Conservation (phyloP, 495 filamentous ascomycete species). For the Xylaria telfairii region DNA sequence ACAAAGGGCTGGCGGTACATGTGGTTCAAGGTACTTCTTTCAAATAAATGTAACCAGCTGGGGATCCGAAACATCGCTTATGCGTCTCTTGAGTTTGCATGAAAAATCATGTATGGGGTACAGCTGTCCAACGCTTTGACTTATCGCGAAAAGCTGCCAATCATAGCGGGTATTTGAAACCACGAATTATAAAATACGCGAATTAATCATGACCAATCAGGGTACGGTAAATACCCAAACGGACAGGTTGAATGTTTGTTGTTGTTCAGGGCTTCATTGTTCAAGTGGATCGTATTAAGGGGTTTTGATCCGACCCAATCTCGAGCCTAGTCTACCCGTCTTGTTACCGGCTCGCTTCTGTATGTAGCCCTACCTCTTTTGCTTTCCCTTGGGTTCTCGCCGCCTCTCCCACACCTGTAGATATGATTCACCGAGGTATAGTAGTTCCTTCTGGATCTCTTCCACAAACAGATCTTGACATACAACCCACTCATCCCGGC, state of each 20-base stretch:
- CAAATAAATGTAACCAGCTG: not conserved
- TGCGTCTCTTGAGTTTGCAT: not conserved
- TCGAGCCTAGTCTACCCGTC: not conserved
- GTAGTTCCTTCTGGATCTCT: slow-evolving; percentile 78
- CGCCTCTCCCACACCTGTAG: slow-evolving; percentile 96
- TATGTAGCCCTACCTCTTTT: slow-evolving; percentile 29
- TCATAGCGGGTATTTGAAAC: not conserved
- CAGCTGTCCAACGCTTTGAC: not conserved
- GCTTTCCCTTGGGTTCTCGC: slow-evolving; percentile 40
- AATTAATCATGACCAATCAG: not conserved
- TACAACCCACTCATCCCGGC: slow-evolving; percentile 83
- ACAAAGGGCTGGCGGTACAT: not conserved
- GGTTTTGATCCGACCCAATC: not conserved
- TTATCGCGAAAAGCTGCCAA: not conserved
- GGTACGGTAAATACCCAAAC: not conserved
- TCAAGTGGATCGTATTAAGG: slow-evolving; percentile 21
- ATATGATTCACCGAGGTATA: slow-evolving; percentile 93
- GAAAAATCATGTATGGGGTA: not conserved
- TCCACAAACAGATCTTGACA: slow-evolving; percentile 95
- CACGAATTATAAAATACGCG: not conserved
- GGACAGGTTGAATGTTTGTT: not conserved
- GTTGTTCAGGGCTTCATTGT: not conserved
- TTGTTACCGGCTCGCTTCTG: not conserved
- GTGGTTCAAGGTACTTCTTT: not conserved
- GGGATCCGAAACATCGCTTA: not conserved